phyloP scores from a whole-genome alignment of 108 stramenopile species.

The Skeletonema menzelii region DNA sequence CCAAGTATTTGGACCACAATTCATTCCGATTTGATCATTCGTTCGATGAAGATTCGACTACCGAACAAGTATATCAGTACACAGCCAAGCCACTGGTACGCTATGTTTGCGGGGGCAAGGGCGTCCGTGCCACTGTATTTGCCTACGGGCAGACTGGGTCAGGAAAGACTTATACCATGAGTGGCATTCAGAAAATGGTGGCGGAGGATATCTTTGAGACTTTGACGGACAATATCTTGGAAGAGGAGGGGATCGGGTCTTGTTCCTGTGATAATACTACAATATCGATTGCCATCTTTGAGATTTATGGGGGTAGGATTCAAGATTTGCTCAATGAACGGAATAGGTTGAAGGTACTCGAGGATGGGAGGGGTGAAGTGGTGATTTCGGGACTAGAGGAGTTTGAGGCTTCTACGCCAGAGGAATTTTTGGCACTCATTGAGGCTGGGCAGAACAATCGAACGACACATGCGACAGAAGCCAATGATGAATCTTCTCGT shows the following conservation, averaged over 20 bases:
- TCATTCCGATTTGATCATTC: constrained; percentile 95
- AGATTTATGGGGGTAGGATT: constrained; percentile 97
- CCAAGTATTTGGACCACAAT: constrained; percentile 95
- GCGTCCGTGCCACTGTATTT: constrained; percentile 89
- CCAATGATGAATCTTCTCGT: constrained; percentile 89
- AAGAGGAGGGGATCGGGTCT: constrained; percentile 5
- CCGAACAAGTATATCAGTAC: constrained; percentile 81
- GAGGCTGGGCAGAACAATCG: constrained; percentile 85
- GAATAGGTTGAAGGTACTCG: constrained; percentile 86
- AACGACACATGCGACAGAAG: constrained; percentile 97
- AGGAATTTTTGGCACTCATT: constrained; percentile 82
- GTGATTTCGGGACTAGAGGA: constrained; percentile 89
- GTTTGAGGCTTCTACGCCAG: constrained; percentile 68
- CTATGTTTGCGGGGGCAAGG: constrained; percentile 68
- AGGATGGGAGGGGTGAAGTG: constrained; percentile 98
- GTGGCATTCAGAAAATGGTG: constrained; percentile 87
- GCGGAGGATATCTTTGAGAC: constrained; percentile 87
- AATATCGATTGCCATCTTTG: constrained; percentile 89
- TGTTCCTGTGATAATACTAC: constrained; percentile 51
- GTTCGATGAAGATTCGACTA: constrained; percentile 72
- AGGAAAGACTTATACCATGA: constrained; percentile 97
- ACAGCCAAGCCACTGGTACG: constrained; percentile 91
- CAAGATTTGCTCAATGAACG: constrained; percentile 96
- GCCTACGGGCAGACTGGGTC: constrained; percentile 90
- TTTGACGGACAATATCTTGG: constrained; percentile 35